Percentiles rank a stretch among this genome's conserved stretches.
Conservation (phyloP, 805 yeast genomes). For the Candida koratica region DNA sequence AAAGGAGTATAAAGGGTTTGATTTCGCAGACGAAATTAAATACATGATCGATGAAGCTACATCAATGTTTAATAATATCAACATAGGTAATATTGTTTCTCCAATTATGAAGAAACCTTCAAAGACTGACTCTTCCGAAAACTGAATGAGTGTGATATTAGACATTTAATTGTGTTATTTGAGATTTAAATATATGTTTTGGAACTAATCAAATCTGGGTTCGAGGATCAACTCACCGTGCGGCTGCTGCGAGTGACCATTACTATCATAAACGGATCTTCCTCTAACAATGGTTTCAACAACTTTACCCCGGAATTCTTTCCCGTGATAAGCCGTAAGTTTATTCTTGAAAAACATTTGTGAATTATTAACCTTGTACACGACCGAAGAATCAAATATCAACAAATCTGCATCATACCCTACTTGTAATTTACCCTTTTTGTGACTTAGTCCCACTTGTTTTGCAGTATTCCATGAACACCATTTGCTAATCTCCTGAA, state of each 20-base stretch:
- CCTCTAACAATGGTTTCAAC: slow-evolving; percentile 81
- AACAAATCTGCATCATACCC: slow-evolving; percentile 90
- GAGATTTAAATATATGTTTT: too few relatives aligned
- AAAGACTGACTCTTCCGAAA: too few relatives aligned
- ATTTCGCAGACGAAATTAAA: too few relatives aligned
- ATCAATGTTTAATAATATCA: too few relatives aligned
- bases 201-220: slow-evolving; percentile 43
- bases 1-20: too few relatives aligned
- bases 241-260: slow-evolving; percentile 55
- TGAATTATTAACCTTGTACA: slow-evolving; percentile 49
- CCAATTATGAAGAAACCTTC: too few relatives aligned
- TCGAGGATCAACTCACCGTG: slow-evolving; percentile 60
- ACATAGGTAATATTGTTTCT: too few relatives aligned
- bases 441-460: slow-evolving; percentile 72
- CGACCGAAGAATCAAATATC: slow-evolving; percentile 64
- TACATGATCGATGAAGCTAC: too few relatives aligned
- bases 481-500: slow-evolving; percentile 72
- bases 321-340: slow-evolving; percentile 81
- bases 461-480: slow-evolving; percentile 77
- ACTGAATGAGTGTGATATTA: too few relatives aligned
- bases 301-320: slow-evolving; percentile 65
- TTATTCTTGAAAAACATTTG: slow-evolving; percentile 77
- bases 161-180: too few relatives aligned
- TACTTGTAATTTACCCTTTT: slow-evolving; percentile 65
- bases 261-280: slow-evolving; percentile 54